Conservation (phyloP, 2,329 filamentous ascomycete species). For the Pseudofabraea citricarpa region DNA sequence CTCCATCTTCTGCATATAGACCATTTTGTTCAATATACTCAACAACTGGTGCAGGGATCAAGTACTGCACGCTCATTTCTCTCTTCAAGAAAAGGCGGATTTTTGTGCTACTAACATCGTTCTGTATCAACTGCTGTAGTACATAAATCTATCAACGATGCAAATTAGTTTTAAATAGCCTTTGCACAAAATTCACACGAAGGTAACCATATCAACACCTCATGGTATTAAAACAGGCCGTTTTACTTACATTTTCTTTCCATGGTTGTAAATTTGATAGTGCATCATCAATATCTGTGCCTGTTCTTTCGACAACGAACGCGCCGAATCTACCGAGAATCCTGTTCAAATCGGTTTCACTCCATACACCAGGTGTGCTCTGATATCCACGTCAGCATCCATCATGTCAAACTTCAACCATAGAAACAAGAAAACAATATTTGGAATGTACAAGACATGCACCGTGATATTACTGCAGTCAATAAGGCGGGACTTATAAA, state of each 20-base stretch:
- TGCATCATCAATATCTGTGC: slow-evolving; percentile 85
- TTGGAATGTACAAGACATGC: slow-evolving; percentile 20
- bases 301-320: slow-evolving; percentile 82
- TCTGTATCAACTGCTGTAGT: slow-evolving; percentile 82
- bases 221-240: background rate
- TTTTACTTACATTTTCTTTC: slow-evolving; percentile 60
- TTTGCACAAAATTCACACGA: too few species aligned
- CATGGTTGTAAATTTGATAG: slow-evolving; percentile 76
- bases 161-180: too few species aligned
- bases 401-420: too few species aligned
- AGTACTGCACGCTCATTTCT: slow-evolving; percentile 77
- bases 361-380: slow-evolving; percentile 69
- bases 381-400: too few species aligned
- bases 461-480: too few species aligned
- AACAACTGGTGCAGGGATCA: slow-evolving; percentile 70
- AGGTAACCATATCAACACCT: too few species aligned
- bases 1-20: slow-evolving; percentile 51
- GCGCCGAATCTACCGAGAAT: slow-evolving; percentile 50
- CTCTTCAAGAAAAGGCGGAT: slow-evolving; percentile 76
- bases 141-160: slow-evolving; percentile 64
- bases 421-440: background rate
- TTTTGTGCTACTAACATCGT: slow-evolving; percentile 77
- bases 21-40: slow-evolving; percentile 66
- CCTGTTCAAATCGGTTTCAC: slow-evolving; percentile 76
- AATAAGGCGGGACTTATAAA: too few species aligned